These are phyloP conservation scores for Colletotrichum lupini DNA, from an alignment of 2,329 filamentous ascomycete species.

Conservation along the genomic window DNA sequence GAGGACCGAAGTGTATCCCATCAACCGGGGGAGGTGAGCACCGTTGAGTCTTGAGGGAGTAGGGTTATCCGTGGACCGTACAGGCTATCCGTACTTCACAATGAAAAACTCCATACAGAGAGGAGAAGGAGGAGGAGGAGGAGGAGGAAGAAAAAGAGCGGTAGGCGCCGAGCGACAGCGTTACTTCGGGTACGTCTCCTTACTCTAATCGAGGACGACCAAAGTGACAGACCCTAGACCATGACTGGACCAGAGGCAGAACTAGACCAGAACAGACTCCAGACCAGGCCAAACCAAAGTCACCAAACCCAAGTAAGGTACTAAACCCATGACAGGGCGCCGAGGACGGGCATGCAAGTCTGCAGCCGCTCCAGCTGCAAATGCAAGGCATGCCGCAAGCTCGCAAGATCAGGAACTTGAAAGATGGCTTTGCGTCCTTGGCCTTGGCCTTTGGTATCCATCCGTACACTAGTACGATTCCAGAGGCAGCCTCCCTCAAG, in stretches of 20 bases:
- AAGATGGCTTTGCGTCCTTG: constrained; percentile 1
- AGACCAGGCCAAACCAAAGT: background rate
- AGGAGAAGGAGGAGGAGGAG: background rate
- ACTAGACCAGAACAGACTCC: background rate
- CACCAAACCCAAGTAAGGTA: background rate
- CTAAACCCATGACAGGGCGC: constrained; percentile 1
- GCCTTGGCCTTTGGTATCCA: background rate
- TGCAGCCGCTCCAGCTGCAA: constrained; percentile 17
- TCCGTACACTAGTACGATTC: background rate
- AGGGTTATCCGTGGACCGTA: background rate
- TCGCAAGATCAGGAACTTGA: background rate
- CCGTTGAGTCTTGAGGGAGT: background rate
- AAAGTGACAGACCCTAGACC: constrained; percentile 26
- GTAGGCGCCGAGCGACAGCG: constrained; percentile 33
- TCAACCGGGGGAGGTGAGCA: background rate
- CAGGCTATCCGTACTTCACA: no score
- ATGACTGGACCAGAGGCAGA: background rate
- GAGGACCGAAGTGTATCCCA: background rate
- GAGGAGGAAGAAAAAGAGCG: constrained; percentile 2
- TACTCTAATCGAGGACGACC: constrained; percentile 32
- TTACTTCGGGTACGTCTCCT: constrained; percentile 30
- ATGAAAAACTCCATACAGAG: no score
- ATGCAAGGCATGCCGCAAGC: background rate
- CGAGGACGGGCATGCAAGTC: constrained; percentile 22
- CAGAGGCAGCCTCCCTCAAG: background rate